Evolutionary conservation across 805 yeast genomes (phyloP).

Genomic region (Huiozyma sinensis): DNA sequence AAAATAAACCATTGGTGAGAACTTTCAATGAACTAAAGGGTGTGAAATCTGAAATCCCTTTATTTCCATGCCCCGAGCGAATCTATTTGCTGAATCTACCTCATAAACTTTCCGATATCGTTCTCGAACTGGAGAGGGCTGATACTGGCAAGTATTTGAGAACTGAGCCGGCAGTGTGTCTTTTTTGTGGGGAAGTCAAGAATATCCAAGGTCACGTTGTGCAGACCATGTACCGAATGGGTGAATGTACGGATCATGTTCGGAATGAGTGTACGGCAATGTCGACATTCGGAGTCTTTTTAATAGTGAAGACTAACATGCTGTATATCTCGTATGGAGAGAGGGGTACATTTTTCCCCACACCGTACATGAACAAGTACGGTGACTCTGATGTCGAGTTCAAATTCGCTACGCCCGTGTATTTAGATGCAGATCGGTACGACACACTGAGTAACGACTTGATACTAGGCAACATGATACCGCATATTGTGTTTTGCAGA

Average conservation of each 20-base stretch:
- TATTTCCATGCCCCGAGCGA: slow-evolving; percentile 2
- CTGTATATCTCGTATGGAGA: slow-evolving; percentile 48
- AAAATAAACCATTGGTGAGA: neutral
- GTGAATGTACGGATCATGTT: slow-evolving; percentile 73
- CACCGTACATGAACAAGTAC: slow-evolving; percentile 78
- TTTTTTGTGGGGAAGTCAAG: slow-evolving; percentile 65
- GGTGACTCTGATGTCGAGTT: slow-evolving; percentile 76
- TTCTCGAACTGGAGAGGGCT: slow-evolving; percentile 1
- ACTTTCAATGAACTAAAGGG: neutral
- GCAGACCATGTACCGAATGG: slow-evolving; percentile 40
- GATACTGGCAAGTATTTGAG: slow-evolving; percentile 29
- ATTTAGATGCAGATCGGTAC: slow-evolving; percentile 50
- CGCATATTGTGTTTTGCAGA: slow-evolving; percentile 66
- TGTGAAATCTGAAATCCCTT: neutral
- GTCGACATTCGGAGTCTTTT: slow-evolving; percentile 18
- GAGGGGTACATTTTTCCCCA: slow-evolving; percentile 66
- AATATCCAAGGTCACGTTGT: slow-evolving; percentile 51
- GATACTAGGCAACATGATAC: slow-evolving; percentile 73
- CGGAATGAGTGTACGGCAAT: slow-evolving; percentile 41
- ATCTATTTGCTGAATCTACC: slow-evolving; percentile 7
- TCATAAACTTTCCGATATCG: slow-evolving; percentile 6
- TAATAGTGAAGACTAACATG: slow-evolving; percentile 22
- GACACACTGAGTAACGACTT: slow-evolving; percentile 52
- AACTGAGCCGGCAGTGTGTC: slow-evolving; percentile 73
- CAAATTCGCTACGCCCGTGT: slow-evolving; percentile 62